A percentile compares a stretch with the other conserved stretches of the same genome.
Conservation (phyloP, 2,329 filamentous ascomycete species). For the Penicillium janthinellum region DNA sequence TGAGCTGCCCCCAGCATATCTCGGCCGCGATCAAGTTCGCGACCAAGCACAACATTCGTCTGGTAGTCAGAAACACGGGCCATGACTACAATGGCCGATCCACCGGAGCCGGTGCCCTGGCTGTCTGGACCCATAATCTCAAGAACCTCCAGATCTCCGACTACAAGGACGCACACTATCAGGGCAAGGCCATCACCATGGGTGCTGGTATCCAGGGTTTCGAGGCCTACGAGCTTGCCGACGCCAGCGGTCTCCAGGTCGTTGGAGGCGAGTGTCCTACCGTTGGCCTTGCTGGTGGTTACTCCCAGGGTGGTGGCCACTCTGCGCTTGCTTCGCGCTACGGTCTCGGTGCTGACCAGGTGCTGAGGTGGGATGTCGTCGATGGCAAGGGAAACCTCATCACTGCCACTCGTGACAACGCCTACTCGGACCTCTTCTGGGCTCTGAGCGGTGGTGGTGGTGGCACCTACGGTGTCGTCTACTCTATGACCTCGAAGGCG, state of each 20-base stretch:
- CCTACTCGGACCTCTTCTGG: constrained; percentile 26
- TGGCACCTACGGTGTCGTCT: constrained; percentile 61
- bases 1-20: constrained; percentile 28
- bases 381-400: constrained; percentile 39
- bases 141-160: constrained; percentile 31
- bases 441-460: constrained; percentile 35
- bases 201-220: constrained; percentile 57
- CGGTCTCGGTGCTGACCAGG: constrained; percentile 63
- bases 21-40: constrained; percentile 43
- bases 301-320: constrained; percentile 63
- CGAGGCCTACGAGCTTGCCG: constrained; percentile 52
- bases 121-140: constrained; percentile 37
- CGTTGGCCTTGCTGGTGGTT: constrained; percentile 63
- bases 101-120: constrained; percentile 58
- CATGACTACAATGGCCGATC: constrained; percentile 55
- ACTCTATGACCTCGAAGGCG: constrained; percentile 57
- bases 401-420: constrained; percentile 17
- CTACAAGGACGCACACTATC: constrained; percentile 49
- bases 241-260: constrained; percentile 50
- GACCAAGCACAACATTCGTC: constrained; percentile 51
- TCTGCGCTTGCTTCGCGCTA: constrained; percentile 55
- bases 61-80: constrained; percentile 50
- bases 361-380: constrained; percentile 60
- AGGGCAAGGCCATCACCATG: constrained; percentile 55
- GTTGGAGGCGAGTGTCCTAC: constrained; percentile 59